These are phyloP conservation scores for Lenwebbia sp. DNA, from an alignment of 345 rosid species.

Conservation along the genomic window DNA sequence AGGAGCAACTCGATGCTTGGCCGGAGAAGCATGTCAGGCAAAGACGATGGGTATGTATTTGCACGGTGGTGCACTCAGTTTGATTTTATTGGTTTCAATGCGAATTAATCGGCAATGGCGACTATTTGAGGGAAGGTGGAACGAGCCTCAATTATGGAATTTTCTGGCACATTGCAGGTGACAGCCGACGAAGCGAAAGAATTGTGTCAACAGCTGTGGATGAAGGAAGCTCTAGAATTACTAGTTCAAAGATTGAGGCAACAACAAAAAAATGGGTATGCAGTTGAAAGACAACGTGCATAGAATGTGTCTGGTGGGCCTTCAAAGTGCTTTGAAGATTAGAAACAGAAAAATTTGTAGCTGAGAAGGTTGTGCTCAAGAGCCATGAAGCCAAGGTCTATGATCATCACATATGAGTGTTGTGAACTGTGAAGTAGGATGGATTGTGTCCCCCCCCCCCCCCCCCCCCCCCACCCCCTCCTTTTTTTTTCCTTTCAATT, in stretches of 20 bases:
- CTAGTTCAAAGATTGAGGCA: conserved; percentile 16
- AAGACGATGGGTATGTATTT: conserved; percentile 21
- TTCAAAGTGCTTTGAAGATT: neutral
- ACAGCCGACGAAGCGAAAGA: conserved; percentile 37
- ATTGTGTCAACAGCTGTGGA: conserved; percentile 39
- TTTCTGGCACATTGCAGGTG: conserved; percentile 12
- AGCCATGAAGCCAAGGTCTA: neutral
- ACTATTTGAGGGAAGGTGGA: neutral
- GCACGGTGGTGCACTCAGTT: neutral
- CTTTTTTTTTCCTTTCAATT: neutral
- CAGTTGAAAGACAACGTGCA: neutral
- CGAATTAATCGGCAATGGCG: neutral
- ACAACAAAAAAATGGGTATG: conserved; percentile 1
- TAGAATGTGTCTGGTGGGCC: neutral
- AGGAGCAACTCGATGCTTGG: conserved; percentile 36
- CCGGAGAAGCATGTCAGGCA: conserved; percentile 44
- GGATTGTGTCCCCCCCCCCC: neutral
- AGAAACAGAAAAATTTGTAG: neutral
- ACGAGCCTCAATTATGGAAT: neutral
- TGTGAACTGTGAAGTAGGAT: neutral
- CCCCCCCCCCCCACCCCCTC: too few species aligned
- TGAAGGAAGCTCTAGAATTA: conserved; percentile 53
- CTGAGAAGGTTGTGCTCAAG: neutral
- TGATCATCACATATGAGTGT: neutral
- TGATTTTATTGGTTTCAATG: neutral